Evolutionary conservation across 2,329 filamentous ascomycete species (phyloP).

Genomic region (Balansia obtecta): DNA sequence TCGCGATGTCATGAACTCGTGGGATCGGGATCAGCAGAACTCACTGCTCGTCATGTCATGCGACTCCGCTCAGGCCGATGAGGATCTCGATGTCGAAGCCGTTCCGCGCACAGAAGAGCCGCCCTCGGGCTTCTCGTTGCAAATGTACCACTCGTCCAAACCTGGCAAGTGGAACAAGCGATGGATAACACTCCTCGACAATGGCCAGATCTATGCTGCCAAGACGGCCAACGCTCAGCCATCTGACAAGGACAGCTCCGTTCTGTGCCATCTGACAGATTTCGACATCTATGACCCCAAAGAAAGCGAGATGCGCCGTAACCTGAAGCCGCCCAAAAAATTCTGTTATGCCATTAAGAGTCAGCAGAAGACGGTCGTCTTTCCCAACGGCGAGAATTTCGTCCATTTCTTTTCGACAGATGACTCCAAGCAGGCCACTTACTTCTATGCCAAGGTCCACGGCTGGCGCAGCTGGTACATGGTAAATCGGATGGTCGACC

Average conservation of each 20-base stretch:
- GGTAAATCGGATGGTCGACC: conserved; percentile 50
- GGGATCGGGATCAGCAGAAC: conserved; percentile 74
- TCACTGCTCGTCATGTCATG: conserved; percentile 54
- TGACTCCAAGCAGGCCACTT: conserved; percentile 51
- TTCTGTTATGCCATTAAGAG: conserved; percentile 83
- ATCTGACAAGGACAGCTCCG: conserved; percentile 52
- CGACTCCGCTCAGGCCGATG: conserved; percentile 39
- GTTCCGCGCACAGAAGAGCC: conserved; percentile 46
- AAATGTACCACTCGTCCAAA: conserved; percentile 69
- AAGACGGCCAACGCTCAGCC: conserved; percentile 54
- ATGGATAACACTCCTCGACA: conserved; percentile 58
- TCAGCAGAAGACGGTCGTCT: conserved; percentile 77
- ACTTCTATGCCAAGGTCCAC: conserved; percentile 62
- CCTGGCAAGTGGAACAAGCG: conserved; percentile 84
- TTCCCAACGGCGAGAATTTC: conserved; percentile 71
- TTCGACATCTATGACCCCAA: conserved; percentile 83
- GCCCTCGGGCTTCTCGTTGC: conserved; percentile 54
- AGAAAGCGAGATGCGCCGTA: conserved; percentile 51
- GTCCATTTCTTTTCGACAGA: conserved; percentile 86
- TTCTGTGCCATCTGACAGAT: conserved; percentile 76
- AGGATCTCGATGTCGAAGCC: conserved; percentile 51
- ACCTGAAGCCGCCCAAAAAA: conserved; percentile 73
- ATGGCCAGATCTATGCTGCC: conserved; percentile 59
- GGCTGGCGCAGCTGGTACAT: conserved; percentile 88
- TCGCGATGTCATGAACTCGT: conserved; percentile 82